A percentile compares a stretch with the other conserved stretches of the same genome.
These are phyloP conservation scores for Aspergillus cristatus DNA, from an alignment of 495 filamentous ascomycete genomes.

Conservation along the genomic window DNA sequence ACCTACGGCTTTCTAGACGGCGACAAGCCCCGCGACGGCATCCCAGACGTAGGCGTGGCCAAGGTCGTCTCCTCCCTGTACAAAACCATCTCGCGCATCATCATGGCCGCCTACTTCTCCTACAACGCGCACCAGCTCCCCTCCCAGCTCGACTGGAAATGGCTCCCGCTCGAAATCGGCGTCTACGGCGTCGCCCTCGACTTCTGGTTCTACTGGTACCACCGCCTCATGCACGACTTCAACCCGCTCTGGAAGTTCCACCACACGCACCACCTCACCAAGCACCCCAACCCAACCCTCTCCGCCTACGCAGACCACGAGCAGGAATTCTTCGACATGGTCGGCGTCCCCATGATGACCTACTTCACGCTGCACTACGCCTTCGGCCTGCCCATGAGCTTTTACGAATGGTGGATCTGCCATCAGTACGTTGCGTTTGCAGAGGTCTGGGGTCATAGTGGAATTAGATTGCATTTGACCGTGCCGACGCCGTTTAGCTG, in stretches of 20 bases:
- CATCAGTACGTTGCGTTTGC: constrained; percentile 29
- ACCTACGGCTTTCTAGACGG: constrained; percentile 18
- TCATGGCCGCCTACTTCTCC: constrained; percentile 13
- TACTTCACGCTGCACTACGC: constrained; percentile 22
- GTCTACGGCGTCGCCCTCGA: constrained; percentile 30
- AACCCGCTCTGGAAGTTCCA: constrained; percentile 29
- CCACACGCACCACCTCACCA: constrained; percentile 32
- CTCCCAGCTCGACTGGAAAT: constrained; percentile 12
- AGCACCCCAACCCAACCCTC: constrained; percentile 30
- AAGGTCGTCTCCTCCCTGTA: constrained; percentile 16
- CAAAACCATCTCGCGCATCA: constrained; percentile 14
- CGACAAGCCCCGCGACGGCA: constrained; percentile 18
- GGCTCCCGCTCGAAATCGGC: constrained; percentile 22
- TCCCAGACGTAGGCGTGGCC: constrained; percentile 16
- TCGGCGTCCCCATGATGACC: constrained; percentile 25
- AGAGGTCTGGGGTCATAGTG: constrained; percentile 28
- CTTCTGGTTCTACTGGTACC: constrained; percentile 38
- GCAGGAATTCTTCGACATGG: constrained; percentile 33
- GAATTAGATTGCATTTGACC: constrained; percentile 22
- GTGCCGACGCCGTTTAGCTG: constrained; percentile 23
- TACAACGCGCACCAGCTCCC: constrained; percentile 12
- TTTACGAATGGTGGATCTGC: constrained; percentile 35
- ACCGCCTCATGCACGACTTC: constrained; percentile 27
- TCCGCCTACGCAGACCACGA: constrained; percentile 27
- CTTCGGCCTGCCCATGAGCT: constrained; percentile 27